Base-by-base conservation (phyloP, 2,329 filamentous ascomycete genomes). In the Magnaporthiopsis rhizophila region DNA sequence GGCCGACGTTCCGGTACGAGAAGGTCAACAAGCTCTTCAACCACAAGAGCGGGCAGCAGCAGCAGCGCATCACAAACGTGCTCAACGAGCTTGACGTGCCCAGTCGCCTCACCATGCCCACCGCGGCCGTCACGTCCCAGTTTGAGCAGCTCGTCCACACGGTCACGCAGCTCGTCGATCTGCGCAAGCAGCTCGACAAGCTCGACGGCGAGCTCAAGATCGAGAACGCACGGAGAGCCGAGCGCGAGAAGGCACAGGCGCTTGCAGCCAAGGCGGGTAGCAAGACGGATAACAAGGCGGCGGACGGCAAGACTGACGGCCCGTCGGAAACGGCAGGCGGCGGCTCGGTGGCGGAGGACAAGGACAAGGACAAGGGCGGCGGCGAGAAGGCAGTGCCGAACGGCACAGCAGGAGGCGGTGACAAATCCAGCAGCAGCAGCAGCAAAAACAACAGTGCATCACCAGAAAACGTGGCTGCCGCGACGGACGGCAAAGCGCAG, bases 1-100 rank as follows among this genome's bases (percentile, higher is more conserved):
- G 95, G 8, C 91, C 97, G 50, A 89, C 91, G 18, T 98, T 98
- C 82, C 90, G 94, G 15, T 92, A 92, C 34, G 90, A 94, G 70
- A 89, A 86, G 74, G 85, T 94, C 65, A 88, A 89, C 69, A 92
- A 92, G 75, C 84, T 91, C 30, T 89, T 92, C 64, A 86, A 87
- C 53, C 89, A 89, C 68, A 93, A 93, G 77, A 89, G 85, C 21
- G 86, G 88, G 64, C 85, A 89, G 66, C 90, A 93, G 73, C 90
- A 91, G 68, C 77, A 86, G 66, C 89, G 90, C 67, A 92, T 95
- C 67, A 86, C 82, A 18, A 88, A 89, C 64, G 87, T 87, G 5
- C 84, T 95, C 30, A 82, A 81, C 58, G 89, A 92, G 74, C 79
- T 94, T 8, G 88, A 90, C 58, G 84, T 95, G 58, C 85, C 88